phyloP scores from a whole-genome alignment of 73 alveolate genomes.

The Uronychia setigera region DNA sequence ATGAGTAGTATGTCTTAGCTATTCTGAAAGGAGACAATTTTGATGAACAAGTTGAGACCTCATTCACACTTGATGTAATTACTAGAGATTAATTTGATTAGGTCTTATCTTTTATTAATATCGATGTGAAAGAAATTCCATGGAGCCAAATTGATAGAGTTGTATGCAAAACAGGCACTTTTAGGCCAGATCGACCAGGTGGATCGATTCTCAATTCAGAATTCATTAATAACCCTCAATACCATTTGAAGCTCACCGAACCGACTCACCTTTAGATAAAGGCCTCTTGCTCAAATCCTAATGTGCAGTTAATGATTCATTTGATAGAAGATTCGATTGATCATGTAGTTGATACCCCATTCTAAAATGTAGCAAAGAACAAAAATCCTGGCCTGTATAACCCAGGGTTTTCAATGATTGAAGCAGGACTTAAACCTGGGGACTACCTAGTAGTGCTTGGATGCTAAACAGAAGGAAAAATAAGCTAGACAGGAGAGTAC shows the following conservation, averaged over 20 bases:
- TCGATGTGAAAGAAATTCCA: conserved; percentile 38
- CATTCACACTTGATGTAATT: conserved; percentile 28
- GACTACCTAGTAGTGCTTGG: conserved; percentile 37
- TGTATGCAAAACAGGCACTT: not conserved
- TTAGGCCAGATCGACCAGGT: not conserved
- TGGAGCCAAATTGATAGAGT: not conserved
- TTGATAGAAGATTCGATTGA: conserved; percentile 4
- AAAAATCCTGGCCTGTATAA: conserved; percentile 28
- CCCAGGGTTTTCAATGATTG: conserved; percentile 27
- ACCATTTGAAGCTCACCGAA: conserved; percentile 4
- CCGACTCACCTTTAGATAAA: conserved; percentile 21
- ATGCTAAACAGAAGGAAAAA: not conserved
- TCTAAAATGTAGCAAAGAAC: conserved; percentile 26
- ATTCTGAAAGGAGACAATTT: conserved; percentile 22
- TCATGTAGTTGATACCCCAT: conserved; percentile 25
- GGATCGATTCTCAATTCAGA: not conserved
- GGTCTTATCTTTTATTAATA: conserved; percentile 22
- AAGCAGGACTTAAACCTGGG: conserved; percentile 24
- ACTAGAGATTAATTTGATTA: no score
- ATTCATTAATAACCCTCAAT: conserved; percentile 30
- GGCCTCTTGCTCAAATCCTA: not conserved
- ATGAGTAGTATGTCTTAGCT: conserved; percentile 30
- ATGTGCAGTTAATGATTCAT: conserved; percentile 15
- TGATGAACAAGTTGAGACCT: not conserved
- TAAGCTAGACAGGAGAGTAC: conserved; percentile 19